phyloP scores from a whole-genome alignment of 1,139 yeast genomes.

The Blastobotrys ciferrii region DNA sequence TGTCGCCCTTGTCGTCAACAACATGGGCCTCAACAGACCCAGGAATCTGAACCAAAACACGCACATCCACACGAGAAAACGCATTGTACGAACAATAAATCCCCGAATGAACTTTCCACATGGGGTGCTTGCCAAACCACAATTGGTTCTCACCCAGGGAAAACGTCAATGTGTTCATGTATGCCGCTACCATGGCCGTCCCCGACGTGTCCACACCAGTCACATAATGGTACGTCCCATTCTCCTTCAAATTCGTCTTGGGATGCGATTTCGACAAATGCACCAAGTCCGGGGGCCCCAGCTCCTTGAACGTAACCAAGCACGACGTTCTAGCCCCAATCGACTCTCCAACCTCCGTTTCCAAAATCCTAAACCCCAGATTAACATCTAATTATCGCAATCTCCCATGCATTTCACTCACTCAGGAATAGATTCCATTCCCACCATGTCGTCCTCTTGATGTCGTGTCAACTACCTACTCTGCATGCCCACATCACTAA shows the following conservation, averaged over 20 bases:
- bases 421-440: constrained; percentile 34
- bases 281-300: constrained; percentile 92
- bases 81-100: constrained; percentile 67
- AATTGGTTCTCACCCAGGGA: constrained; percentile 59
- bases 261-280: constrained; percentile 53
- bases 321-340: constrained; percentile 48
- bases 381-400: not conserved
- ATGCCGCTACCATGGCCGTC: constrained; percentile 62
- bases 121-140: constrained; percentile 72
- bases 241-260: constrained; percentile 44
- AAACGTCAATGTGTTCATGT: constrained; percentile 69
- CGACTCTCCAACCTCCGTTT: constrained; percentile 50
- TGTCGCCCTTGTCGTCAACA: constrained; percentile 53
- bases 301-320: constrained; percentile 48
- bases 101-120: constrained; percentile 75
- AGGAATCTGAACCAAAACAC: constrained; percentile 67
- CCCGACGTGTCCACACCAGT: constrained; percentile 64
- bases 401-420: constrained; percentile 22
- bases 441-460: constrained; percentile 4
- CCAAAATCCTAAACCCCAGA: constrained; percentile 41
- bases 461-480: constrained; percentile 11
- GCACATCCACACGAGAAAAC: constrained; percentile 63
- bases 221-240: constrained; percentile 65
- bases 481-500: not conserved
- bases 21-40: constrained; percentile 81